phyloP scores from a whole-genome alignment of 345 rosid species.

The Populus euphratica region DNA sequence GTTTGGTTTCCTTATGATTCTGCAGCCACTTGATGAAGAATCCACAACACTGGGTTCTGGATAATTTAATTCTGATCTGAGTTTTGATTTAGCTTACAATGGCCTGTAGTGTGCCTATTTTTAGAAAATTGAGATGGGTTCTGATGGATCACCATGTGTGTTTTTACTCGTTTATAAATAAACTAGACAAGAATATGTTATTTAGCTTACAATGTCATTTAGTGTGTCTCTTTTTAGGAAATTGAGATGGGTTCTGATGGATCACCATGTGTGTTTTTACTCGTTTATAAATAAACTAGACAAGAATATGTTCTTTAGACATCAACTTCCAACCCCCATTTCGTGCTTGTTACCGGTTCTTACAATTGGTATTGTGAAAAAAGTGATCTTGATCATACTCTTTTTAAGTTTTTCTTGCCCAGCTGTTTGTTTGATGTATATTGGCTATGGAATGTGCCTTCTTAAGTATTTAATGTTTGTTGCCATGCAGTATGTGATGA shows the following conservation, averaged over 20 bases:
- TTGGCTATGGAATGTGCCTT: neutral
- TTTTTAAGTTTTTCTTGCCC: neutral
- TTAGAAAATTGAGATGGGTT: neutral
- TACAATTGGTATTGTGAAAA: no score
- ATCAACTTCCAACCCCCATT: neutral
- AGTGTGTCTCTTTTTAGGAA: no score
- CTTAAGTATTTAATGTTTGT: neutral
- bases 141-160: neutral
- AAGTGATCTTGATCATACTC: no score
- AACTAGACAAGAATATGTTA: neutral
- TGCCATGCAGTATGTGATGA: constrained; percentile 78
- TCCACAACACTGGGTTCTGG: neutral
- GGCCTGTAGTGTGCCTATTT: neutral
- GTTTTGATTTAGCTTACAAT: neutral
- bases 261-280: neutral
- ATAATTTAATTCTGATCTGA: neutral
- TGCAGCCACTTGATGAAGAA: neutral
- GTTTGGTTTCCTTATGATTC: neutral
- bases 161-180: neutral
- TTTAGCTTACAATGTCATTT: neutral
- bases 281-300: no score
- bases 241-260: neutral
- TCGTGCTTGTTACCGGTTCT: neutral
- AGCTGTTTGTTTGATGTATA: neutral
- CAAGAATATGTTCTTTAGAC: neutral